phyloP scores from a whole-genome alignment of 805 yeast genomes.

The Cyberlindnera subsufficiens region DNA sequence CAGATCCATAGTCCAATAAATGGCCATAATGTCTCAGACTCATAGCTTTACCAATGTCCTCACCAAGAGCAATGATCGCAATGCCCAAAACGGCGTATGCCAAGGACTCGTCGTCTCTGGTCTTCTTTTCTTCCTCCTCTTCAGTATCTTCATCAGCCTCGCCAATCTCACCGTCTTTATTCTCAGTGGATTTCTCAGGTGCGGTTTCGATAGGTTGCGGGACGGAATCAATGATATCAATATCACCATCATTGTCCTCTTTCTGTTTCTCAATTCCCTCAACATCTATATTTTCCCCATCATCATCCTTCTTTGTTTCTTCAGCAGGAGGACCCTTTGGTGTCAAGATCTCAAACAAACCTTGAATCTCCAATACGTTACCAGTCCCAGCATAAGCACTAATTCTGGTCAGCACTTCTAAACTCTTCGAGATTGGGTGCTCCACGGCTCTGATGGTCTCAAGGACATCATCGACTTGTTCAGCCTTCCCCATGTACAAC shows the following conservation, averaged over 20 bases:
- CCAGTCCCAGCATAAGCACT: conserved; percentile 98
- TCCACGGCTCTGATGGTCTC: conserved; percentile 94
- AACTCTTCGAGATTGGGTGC: conserved; percentile 85
- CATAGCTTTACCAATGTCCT: conserved; percentile 97
- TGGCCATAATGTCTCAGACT: conserved; percentile 94
- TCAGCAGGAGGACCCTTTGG: conserved; percentile 56
- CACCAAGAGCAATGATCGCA: conserved; percentile 95
- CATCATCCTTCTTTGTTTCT: conserved; percentile 52
- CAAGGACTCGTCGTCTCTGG: conserved; percentile 30
- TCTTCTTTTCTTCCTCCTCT: conserved; percentile 25
- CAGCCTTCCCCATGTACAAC: conserved; percentile 88
- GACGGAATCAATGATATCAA: conserved; percentile 22
- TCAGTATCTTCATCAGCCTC: conserved; percentile 23
- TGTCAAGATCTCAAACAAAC: conserved; percentile 82
- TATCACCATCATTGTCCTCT: conserved; percentile 27
- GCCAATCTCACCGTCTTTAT: conserved; percentile 15
- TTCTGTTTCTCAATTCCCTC: conserved; percentile 17
- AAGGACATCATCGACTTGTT: conserved; percentile 87
- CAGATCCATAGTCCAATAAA: conserved; percentile 95
- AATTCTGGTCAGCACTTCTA: conserved; percentile 83
- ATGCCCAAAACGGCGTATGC: conserved; percentile 93
- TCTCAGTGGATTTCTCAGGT: conserved; percentile 24
- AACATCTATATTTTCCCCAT: conserved; percentile 38
- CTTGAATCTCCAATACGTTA: conserved; percentile 90
- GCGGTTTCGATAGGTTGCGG: conserved; percentile 13